Base-by-base conservation (phyloP, 2,329 filamentous ascomycete species). In the Magnaporthiopsis poae region DNA sequence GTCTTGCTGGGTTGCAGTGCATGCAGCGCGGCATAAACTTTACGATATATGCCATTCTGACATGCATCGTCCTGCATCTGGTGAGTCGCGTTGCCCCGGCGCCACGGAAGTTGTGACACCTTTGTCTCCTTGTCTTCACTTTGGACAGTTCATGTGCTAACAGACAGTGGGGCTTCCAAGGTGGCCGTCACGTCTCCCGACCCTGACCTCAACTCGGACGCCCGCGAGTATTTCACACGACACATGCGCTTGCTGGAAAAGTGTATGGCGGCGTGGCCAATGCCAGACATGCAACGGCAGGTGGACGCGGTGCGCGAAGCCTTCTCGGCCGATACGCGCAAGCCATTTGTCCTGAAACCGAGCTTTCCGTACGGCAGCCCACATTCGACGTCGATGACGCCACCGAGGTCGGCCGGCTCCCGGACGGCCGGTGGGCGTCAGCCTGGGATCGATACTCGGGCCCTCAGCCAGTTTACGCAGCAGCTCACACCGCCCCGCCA, bases 1-100 rank as follows among this genome's bases (percentile, higher is more conserved):
- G 92, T 2, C 80, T 96, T 68, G 85, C 85, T 21, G 94, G 93
- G 0, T 81, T 98, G 21, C 83, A 95, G 71, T 96, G 89, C 78
- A 97, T 97, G 94, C 89, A 94, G 73, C 86, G 94, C 70, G 94
- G 94, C 59, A 92, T 96, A 75, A 96, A 93, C 77, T 98, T 96
- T 73, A 92, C 91, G 7, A 92, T 98, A n/a, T 98, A 98, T 74
- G 88, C 89, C 66, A 87, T 96, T 33, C 80, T 98, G 62, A 95
- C 92, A 0, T 96, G 93, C 79, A 93, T 94, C 31, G 93, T 97
- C 77, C 84, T 98, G 66, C 93, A 98, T 77, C 78, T 98, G 77
- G 94, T 97, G 82, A 77, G 91, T 84, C 35, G 46, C n/a, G 31
- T 56, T 59, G 36, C 15, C 21, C 35, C 46, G 3, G 12, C 46